These are phyloP conservation scores for Chrysopogon serrulatus DNA, from an alignment of 176 grass and related monocot species.

Conservation along the genomic window DNA sequence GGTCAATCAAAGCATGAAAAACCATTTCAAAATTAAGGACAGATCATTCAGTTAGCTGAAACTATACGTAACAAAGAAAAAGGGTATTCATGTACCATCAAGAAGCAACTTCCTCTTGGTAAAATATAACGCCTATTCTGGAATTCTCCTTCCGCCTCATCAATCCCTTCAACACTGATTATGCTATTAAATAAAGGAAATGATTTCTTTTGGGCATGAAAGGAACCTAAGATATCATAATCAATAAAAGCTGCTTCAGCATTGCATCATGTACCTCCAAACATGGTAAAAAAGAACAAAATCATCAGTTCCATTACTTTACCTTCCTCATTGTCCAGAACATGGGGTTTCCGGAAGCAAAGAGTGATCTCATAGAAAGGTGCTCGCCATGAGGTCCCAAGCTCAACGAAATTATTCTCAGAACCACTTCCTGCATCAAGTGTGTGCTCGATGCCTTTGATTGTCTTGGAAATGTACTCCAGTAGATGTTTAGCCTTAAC, in stretches of 20 bases:
- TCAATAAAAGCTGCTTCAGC: constrained; percentile 5
- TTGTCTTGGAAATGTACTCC: constrained; percentile 41
- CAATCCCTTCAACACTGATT: constrained; percentile 45
- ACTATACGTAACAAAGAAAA: constrained; percentile 7
- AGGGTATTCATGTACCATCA: constrained; percentile 58
- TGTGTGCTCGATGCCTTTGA: constrained; percentile 5
- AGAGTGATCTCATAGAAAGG: constrained; percentile 72
- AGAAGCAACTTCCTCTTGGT: constrained; percentile 65
- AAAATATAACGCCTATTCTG: constrained; percentile 54
- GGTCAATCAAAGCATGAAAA: constrained; percentile 35
- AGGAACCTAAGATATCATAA: constrained; percentile 34
- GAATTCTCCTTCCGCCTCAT: constrained; percentile 63
- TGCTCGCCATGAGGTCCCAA: constrained; percentile 67
- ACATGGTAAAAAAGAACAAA: not conserved
- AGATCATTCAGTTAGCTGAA: constrained; percentile 1
- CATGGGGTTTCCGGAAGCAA: constrained; percentile 18
- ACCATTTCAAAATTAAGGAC: not conserved
- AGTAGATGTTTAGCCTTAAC: constrained; percentile 48
- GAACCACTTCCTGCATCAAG: constrained; percentile 19
- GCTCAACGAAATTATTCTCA: constrained; percentile 58
- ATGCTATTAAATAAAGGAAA: constrained; percentile 64
- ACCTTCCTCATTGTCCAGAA: constrained; percentile 41
- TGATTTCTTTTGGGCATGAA: constrained; percentile 24
- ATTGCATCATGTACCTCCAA: not conserved
- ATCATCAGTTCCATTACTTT: not conserved